Evolutionary conservation across 371 early-diverging fungal genomes (phyloP), one percentile per base, ranked within the genome.

Genomic region (Polyrhizophydium stewartii): DNA sequence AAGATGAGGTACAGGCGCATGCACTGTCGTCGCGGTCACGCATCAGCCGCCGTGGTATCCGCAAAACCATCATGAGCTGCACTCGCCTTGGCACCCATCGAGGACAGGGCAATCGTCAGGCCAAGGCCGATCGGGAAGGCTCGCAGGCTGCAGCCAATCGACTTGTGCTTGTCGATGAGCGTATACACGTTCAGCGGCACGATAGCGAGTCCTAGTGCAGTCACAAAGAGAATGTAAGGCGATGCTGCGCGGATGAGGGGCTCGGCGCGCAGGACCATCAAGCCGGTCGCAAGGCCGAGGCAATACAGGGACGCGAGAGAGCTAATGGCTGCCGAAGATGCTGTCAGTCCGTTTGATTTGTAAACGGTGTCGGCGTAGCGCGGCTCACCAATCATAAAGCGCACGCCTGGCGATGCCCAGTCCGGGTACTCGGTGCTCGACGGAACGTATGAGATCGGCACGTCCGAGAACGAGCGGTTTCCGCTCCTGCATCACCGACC

Each of bases 391-490:
- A 35, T 3, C 35, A 13, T 35, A n/a, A n/a, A n/a, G n/a, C n/a
- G n/a, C n/a, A n/a, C n/a, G n/a, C n/a, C n/a, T n/a, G n/a, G n/a
- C n/a, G n/a, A n/a, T n/a, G n/a, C n/a, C n/a, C n/a, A n/a, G n/a
- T n/a, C n/a, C n/a, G n/a, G n/a, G n/a, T n/a, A n/a, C n/a, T n/a
- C n/a, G n/a, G n/a, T n/a, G n/a, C n/a, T n/a, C n/a, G n/a, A n/a
- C n/a, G n/a, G n/a, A n/a, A n/a, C n/a, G 43, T 43, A 43, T 43
- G 43, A 16, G n/a, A 43, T 50, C n/a, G 51, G 51, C 16, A 31
- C 31, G 51, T 50, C 51, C 12, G 12, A 12, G 51, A 50, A 50
- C 10, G 51, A 50, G 9, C 51, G 12, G 31, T 50, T 50, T 16
- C 25, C 51, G 31, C 51, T 10, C 12, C 51, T 25, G n/a, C 12